These are phyloP conservation scores for Berberis thunbergii DNA, from an alignment of 164 flowering plant genomes.

Conservation along the genomic window DNA sequence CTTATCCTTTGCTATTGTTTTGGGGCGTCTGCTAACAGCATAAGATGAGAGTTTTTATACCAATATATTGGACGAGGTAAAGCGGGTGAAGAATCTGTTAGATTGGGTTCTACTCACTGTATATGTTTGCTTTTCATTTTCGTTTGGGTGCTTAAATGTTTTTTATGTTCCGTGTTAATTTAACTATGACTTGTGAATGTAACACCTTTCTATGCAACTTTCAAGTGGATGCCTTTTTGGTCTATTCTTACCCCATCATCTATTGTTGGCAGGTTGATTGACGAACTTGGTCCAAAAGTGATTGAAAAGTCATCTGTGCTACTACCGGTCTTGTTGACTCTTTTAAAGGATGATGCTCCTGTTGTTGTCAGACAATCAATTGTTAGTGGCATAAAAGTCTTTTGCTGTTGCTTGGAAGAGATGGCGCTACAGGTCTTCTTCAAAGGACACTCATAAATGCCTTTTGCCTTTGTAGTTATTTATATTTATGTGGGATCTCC, in stretches of 20 bases:
- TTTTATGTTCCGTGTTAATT: too few relatives aligned
- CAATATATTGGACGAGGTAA: too few relatives aligned
- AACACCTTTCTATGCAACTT: background rate
- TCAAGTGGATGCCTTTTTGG: background rate
- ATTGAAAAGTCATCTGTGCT: slow-evolving; percentile 50
- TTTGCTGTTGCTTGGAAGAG: slow-evolving; percentile 50
- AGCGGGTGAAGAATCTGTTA: too few relatives aligned
- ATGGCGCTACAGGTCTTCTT: slow-evolving; percentile 64
- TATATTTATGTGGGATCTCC: background rate
- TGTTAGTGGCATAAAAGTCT: slow-evolving; percentile 49
- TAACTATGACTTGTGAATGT: background rate
- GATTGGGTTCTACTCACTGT: too few relatives aligned
- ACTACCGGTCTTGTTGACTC: slow-evolving; percentile 44
- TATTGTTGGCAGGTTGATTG: slow-evolving; percentile 52
- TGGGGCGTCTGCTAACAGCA: too few relatives aligned
- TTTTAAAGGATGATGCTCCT: slow-evolving; percentile 47
- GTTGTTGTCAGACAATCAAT: slow-evolving; percentile 62
- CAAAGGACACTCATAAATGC: background rate
- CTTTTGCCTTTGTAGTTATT: background rate
- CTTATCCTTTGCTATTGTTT: too few relatives aligned
- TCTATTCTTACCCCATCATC: slow-evolving; percentile 1
- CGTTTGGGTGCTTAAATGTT: too few relatives aligned
- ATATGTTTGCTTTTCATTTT: too few relatives aligned
- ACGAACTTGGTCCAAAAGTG: slow-evolving; percentile 49
- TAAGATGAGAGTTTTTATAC: too few relatives aligned